Evolutionary conservation across 2,329 filamentous ascomycete species (phyloP), one percentile per base, ranked within the genome.

Genomic region (Clonostachys sp.): DNA sequence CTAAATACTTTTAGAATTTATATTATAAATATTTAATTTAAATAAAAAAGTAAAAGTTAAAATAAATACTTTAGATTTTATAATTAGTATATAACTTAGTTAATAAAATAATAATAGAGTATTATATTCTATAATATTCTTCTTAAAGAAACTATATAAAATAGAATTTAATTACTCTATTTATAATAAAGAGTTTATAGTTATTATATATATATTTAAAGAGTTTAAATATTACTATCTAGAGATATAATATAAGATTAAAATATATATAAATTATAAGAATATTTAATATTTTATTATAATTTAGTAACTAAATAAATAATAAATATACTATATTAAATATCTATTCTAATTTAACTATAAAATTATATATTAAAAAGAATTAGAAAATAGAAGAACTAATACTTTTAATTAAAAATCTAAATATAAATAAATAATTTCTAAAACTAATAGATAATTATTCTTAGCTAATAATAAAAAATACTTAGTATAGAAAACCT

Each of bases 11-110:
- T 39, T 14, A 39, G 2, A 39, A 12, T 9, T 10, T 14, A 38
- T 50, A 33, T 33, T 41, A 33, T 41, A 34, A 24, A 36, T 45
- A 30, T 33, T 51, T 41, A 42, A 44, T 9, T n/a, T 16, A 2
- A 44, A 42, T 45, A n/a, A 40, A 34, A 24, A 17, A 42, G 5
- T 42, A 42, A 7, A 17, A 20, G 5, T 13, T 42, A 42, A 16
- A 16, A 17, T 12, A 6, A 16, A 14, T 17, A 42, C 6, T 8
- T 42, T 42, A 6, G 14, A 13, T 42, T 13, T 42, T 39, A 39
- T 39, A 39, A 39, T 12, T 14, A 39, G 6, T 14, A 14, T 14
- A 39, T 39, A 39, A 39, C 4, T 14, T 39, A 39, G 16, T 6
- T 39, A 39, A 39, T 8, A 39, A 6, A 2, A 14, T 39, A 39